phyloP scores from a whole-genome alignment of 495 filamentous ascomycete genomes.

The Penicillium turbatum region DNA sequence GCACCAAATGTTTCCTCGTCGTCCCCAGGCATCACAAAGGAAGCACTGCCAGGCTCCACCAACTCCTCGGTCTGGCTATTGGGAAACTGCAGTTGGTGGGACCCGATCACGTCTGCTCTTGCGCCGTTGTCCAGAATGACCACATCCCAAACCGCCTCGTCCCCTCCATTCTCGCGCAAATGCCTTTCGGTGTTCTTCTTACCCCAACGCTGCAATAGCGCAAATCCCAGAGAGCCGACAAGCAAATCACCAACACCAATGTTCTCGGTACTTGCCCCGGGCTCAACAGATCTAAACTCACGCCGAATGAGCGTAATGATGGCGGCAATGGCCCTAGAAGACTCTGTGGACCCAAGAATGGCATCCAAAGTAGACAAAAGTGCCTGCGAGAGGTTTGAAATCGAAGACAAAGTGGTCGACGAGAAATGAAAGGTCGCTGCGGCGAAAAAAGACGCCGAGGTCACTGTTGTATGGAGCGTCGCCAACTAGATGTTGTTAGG shows the following conservation, averaged over 20 bases:
- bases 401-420: slow-evolving; percentile 56
- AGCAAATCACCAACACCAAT: slow-evolving; percentile 64
- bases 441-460: slow-evolving; percentile 60
- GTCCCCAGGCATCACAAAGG: slow-evolving; percentile 37
- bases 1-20: slow-evolving; percentile 44
- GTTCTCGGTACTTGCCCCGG: slow-evolving; percentile 52
- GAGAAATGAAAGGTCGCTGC: slow-evolving; percentile 69
- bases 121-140: slow-evolving; percentile 63
- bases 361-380: slow-evolving; percentile 66
- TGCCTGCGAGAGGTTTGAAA: slow-evolving; percentile 59
- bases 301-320: slow-evolving; percentile 69
- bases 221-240: slow-evolving; percentile 64
- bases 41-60: slow-evolving; percentile 25
- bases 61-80: slow-evolving; percentile 15
- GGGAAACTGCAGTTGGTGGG: slow-evolving; percentile 28
- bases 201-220: slow-evolving; percentile 66
- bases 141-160: slow-evolving; percentile 76
- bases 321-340: slow-evolving; percentile 72
- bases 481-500: slow-evolving; percentile 40
- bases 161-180: slow-evolving; percentile 44
- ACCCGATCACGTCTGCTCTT: slow-evolving; percentile 55
- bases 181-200: slow-evolving; percentile 56
- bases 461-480: slow-evolving; percentile 58
- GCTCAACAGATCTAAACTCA: slow-evolving; percentile 64
- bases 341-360: slow-evolving; percentile 73